These are phyloP conservation scores for Epichloe gansuensis DNA, from an alignment of 2,329 filamentous ascomycete genomes.

Conservation along the genomic window DNA sequence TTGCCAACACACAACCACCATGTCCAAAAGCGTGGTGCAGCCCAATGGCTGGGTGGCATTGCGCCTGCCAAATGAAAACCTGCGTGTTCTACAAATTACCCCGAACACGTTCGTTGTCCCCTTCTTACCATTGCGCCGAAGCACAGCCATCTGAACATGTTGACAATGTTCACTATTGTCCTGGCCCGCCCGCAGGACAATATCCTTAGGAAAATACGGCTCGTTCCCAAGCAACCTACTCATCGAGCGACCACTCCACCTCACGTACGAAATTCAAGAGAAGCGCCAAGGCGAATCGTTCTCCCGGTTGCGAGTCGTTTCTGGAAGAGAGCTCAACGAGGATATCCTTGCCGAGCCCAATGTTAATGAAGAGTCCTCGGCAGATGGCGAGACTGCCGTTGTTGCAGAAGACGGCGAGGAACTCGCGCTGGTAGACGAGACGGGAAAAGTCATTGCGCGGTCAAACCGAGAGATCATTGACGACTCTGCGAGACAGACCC, in stretches of 20 bases:
- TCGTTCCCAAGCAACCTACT: constrained; percentile 81
- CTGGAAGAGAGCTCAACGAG: constrained; percentile 69
- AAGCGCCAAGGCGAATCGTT: constrained; percentile 50
- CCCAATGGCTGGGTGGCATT: constrained; percentile 49
- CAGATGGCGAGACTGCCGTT: constrained; percentile 30
- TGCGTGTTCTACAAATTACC: constrained; percentile 42
- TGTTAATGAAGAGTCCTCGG: constrained; percentile 20
- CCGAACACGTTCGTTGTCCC: constrained; percentile 42
- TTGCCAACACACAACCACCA: constrained; percentile 3
- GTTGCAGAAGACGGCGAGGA: constrained; percentile 26
- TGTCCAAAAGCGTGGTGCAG: constrained; percentile 25
- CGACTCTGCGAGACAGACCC: constrained; percentile 55
- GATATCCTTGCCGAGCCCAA: constrained; percentile 49
- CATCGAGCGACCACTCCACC: constrained; percentile 78
- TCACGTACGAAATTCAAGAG: constrained; percentile 83
- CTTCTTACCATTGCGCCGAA: neutral
- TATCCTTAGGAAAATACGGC: constrained; percentile 87
- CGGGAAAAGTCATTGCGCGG: constrained; percentile 34
- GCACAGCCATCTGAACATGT: constrained; percentile 3
- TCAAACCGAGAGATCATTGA: constrained; percentile 48
- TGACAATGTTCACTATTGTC: constrained; percentile 10
- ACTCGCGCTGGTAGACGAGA: constrained; percentile 30
- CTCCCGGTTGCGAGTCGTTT: constrained; percentile 62
- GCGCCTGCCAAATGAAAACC: constrained; percentile 44
- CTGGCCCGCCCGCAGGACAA: constrained; percentile 44